Percentiles rank a stretch among this genome's conserved stretches.
Evolutionary conservation across 805 yeast species (phyloP).

Genomic region (Metschnikowia lochheadii): DNA sequence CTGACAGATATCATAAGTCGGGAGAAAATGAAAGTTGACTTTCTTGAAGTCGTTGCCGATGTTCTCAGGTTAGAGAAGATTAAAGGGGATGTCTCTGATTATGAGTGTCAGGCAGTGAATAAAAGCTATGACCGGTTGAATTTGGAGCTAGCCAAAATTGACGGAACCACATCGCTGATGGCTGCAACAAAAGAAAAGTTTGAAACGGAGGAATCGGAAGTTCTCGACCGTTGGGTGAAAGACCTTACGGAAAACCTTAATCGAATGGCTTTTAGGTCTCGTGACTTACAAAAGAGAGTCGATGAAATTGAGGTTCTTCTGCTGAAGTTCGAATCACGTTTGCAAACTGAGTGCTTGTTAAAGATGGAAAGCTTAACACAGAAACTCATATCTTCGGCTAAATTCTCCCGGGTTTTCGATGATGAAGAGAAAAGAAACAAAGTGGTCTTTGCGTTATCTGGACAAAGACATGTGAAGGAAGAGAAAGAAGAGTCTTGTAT

Average conservation of each 20-base stretch:
- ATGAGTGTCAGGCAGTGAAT: not conserved
- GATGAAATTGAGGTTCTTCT: constrained; percentile 38
- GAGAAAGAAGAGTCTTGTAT: constrained; percentile 1
- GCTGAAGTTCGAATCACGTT: constrained; percentile 24
- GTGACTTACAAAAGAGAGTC: constrained; percentile 37
- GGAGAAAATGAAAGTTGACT: constrained; percentile 10
- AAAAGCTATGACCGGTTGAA: constrained; percentile 20
- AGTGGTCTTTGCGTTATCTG: constrained; percentile 27
- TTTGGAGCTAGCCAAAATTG: constrained; percentile 28
- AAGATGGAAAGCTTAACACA: constrained; percentile 26
- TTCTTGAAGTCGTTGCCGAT: constrained; percentile 2
- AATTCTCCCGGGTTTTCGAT: constrained; percentile 29
- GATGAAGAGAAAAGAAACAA: constrained; percentile 27
- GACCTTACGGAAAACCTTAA: constrained; percentile 34
- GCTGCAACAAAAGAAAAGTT: constrained; percentile 21
- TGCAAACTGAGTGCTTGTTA: constrained; percentile 24
- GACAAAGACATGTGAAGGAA: constrained; percentile 12
- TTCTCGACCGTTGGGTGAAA: constrained; percentile 26
- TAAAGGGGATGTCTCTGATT: not conserved
- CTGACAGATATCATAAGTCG: constrained; percentile 1
- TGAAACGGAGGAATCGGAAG: constrained; percentile 28
- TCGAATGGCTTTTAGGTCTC: constrained; percentile 36
- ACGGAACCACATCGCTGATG: constrained; percentile 26
- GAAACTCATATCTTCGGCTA: constrained; percentile 25
- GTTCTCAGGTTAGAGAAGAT: constrained; percentile 4